Percentiles rank a stretch among this genome's conserved stretches.
Evolutionary conservation across 108 stramenopile species (phyloP).

Genomic region (Parmales sp.): DNA sequence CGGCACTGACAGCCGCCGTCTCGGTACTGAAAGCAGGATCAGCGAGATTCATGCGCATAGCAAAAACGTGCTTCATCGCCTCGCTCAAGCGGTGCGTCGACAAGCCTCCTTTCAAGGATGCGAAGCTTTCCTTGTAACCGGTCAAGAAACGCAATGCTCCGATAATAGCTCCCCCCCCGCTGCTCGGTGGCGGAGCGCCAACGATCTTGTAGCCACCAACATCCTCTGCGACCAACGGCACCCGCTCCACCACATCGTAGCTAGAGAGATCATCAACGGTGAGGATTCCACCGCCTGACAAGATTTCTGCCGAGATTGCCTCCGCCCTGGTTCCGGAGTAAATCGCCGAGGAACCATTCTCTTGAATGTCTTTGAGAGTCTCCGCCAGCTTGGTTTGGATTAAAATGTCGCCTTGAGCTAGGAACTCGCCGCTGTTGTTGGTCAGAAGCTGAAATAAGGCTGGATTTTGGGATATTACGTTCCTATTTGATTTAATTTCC

Average conservation of each 20-base stretch:
- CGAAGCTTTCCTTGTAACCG: slow-evolving; percentile 37
- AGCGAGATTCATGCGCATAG: slow-evolving; percentile 68
- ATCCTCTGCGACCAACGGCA: slow-evolving; percentile 36
- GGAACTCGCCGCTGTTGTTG: slow-evolving; percentile 22
- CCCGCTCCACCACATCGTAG: slow-evolving; percentile 42
- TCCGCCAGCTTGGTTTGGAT: slow-evolving; percentile 35
- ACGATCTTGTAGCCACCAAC: slow-evolving; percentile 46
- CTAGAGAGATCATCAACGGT: slow-evolving; percentile 45
- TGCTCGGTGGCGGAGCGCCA: slow-evolving; percentile 64
- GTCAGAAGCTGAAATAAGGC: slow-evolving; percentile 19
- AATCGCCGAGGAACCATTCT: slow-evolving; percentile 48
- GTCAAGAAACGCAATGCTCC: slow-evolving; percentile 54
- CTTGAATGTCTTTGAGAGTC: slow-evolving; percentile 40
- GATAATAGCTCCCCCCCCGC: slow-evolving; percentile 64
- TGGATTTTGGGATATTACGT: background rate
- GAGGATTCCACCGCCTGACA: slow-evolving; percentile 54
- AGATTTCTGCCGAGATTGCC: slow-evolving; percentile 39
- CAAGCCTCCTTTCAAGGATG: slow-evolving; percentile 37
- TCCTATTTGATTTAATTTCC: slow-evolving; percentile 24
- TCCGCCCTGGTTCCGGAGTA: slow-evolving; percentile 44
- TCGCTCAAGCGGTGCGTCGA: slow-evolving; percentile 60
- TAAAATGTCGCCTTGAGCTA: slow-evolving; percentile 49
- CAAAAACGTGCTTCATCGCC: slow-evolving; percentile 61
- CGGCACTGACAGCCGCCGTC: slow-evolving; percentile 33
- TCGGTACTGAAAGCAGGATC: slow-evolving; percentile 51